Evolutionary conservation across 2,329 filamentous ascomycete species (phyloP).

Genomic region (Aulographum hederae): DNA sequence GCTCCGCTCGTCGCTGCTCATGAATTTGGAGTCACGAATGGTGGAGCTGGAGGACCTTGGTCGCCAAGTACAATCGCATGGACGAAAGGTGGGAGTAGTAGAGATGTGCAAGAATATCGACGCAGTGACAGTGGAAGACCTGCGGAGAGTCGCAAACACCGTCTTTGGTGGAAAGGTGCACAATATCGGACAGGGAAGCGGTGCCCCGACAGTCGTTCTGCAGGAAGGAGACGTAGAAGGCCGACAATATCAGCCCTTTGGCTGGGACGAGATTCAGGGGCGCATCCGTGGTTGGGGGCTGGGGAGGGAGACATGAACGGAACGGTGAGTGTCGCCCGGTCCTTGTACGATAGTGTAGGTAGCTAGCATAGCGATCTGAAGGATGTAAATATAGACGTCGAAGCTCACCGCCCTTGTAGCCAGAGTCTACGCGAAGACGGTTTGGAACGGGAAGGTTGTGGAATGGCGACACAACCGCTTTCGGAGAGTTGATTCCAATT

Average conservation of each 20-base stretch:
- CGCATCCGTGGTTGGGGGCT: conserved; percentile 70
- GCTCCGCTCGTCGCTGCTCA: conserved; percentile 70
- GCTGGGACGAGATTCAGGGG: conserved; percentile 82
- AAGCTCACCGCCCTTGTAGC: no score
- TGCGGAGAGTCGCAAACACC: conserved; percentile 60
- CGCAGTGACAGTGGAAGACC: conserved; percentile 57
- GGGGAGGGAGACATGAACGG: no score
- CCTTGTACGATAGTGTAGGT: no score
- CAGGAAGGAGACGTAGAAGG: conserved; percentile 77
- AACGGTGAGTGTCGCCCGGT: no score
- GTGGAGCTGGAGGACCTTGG: conserved; percentile 94
- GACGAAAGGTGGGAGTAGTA: conserved; percentile 71
- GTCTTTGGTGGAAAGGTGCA: conserved; percentile 61
- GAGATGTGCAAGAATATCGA: conserved; percentile 91
- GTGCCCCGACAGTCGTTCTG: conserved; percentile 81
- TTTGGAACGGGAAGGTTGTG: no score
- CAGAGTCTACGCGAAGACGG: no score
- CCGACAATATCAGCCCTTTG: conserved; percentile 28
- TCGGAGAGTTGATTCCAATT: no score
- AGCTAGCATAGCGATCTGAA: no score
- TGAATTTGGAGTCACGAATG: conserved; percentile 97
- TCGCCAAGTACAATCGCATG: conserved; percentile 91
- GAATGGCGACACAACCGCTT: no score
- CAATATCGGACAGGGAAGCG: conserved; percentile 62
- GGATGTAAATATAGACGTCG: no score